Base-by-base conservation (phyloP, 768 basidiomycete species). In the Amyloporia xantha region DNA sequence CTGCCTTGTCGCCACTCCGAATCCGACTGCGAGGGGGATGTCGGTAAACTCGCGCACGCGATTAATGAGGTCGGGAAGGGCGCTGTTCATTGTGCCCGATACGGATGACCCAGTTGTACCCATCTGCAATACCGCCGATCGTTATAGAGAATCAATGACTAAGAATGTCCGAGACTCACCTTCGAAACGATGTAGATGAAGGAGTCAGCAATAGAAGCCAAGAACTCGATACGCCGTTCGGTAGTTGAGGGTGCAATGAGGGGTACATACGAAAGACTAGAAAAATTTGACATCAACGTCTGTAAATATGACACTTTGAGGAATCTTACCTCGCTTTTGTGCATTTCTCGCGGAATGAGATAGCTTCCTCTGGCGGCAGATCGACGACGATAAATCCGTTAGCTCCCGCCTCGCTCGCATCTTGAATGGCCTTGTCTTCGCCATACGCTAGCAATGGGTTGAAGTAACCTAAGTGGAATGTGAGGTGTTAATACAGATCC, bases 111-210 rank as follows among this genome's bases (percentile, higher is more conserved):
- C 96, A 1, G 96, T 99, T 1, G 91, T 96, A 12, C 96, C 96
- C 96, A 99, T 99, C 91, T 86, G n/a, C 40, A 26, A 19, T n/a
- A n/a, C 40, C 24, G 26, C 28, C 24, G 17, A 27, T 27, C 15
- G 25, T 24, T 33, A 5, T 13, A 19, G 47, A 4, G 25, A 13
- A 25, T 39, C 6, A 45, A 33, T 13, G 19, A 19, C 7, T 39
- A 21, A 13, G 19, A 6, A 39, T 33, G 15, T 10, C 37, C 1
- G 19, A 19, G 15, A 55, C 68, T 33, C 58, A 88, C 92, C 74
- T 91, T 95, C 41, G 94, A 96, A n/a, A 97, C 94, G 41, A 99
- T 82, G 64, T 99, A 99, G 54, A 99, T 91, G 74, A 99, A 98
- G 2, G 86, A 84, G 66, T 99, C 96, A 15, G 96, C 95, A 57